These are phyloP conservation scores for Acaromyces ingoldii DNA, from an alignment of 1,284 basidiomycete species.

Conservation along the genomic window DNA sequence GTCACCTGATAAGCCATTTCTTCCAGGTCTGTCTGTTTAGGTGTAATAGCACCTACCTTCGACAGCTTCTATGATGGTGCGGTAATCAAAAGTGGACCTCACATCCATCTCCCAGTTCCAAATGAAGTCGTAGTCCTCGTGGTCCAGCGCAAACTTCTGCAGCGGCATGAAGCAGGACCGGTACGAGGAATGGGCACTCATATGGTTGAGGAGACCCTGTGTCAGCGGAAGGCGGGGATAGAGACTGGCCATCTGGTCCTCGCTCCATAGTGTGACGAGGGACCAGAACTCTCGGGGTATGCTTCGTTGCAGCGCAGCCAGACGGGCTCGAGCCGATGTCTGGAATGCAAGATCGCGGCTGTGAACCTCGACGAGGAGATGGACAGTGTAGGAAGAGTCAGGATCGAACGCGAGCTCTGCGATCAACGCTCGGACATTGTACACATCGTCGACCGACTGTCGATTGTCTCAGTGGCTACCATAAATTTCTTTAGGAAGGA, in stretches of 20 bases:
- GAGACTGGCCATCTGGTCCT: slow-evolving; percentile 45
- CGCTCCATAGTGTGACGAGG: slow-evolving; percentile 48
- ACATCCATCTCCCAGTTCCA: slow-evolving; percentile 52
- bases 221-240: slow-evolving; percentile 45
- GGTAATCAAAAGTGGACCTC: slow-evolving; percentile 47
- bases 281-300: slow-evolving; percentile 50
- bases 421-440: slow-evolving; percentile 49
- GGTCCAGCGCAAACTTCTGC: slow-evolving; percentile 48
- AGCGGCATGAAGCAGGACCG: slow-evolving; percentile 48
- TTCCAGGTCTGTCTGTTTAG: no score
- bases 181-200: slow-evolving; percentile 45
- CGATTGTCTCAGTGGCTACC: no score
- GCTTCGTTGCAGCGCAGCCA: slow-evolving; percentile 39
- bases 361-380: slow-evolving; percentile 47
- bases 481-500: no score
- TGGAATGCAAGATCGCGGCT: slow-evolving; percentile 36
- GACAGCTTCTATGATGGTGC: slow-evolving; percentile 44
- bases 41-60: neutral
- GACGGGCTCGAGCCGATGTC: slow-evolving; percentile 45
- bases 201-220: slow-evolving; percentile 45
- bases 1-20: no score
- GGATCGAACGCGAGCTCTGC: slow-evolving; percentile 48
- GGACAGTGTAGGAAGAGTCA: slow-evolving; percentile 43
- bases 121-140: slow-evolving; percentile 48
- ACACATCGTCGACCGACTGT: slow-evolving; percentile 43